Base-by-base conservation (phyloP, 2,329 filamentous ascomycete genomes). In the Colletotrichum destructivum region DNA sequence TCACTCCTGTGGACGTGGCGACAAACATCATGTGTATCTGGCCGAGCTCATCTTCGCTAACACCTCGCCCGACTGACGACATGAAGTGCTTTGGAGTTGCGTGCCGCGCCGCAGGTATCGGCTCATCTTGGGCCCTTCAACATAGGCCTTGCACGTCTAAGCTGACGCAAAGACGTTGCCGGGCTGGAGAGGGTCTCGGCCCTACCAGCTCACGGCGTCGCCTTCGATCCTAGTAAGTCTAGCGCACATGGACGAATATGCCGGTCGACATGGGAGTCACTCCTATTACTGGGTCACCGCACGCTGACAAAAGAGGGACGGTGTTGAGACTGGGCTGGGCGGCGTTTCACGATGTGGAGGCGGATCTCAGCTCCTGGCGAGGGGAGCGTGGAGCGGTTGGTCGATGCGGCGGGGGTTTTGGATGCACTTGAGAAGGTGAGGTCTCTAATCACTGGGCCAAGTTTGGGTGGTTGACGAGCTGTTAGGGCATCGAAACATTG, bases 201-300 rank as follows among this genome's bases (percentile, higher is more conserved):
- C 86, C 72, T 80, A 82, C 49, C 82, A 81, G 7, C 81, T 87
- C 42, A 38, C 81, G 82, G 62, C 76, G 76, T 54, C 81, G 79
- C 69, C 83, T 88, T 76, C 79, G 80, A 38, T 81, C 82, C 23
- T 76, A 87, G 81, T 88, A 75, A 86, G 86, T 75, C 81, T 88
- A 64, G 79, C 83, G 67, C 81, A 83, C 59, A 74, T 85, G 54
- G 80, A 84, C 73, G 81, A 82, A 67, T 83, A 84, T 66, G 81
- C 81, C 72, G 82, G 81, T 69, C 80, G 81, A 67, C 79, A 82
- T 68, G 75, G 77, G 23, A 77, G 78, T 9, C 80, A 76, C 74
- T 78, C 80, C 67, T 78, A 83, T 69, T 81, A 83, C 67, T 84
- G 81, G 76, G 74, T 81, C 26, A 75, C 79, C 65, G 79, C 81